Evolutionary conservation across 805 yeast genomes (phyloP), one percentile per base, ranked within the genome.

Genomic region (Yamadazyma insecticola): DNA sequence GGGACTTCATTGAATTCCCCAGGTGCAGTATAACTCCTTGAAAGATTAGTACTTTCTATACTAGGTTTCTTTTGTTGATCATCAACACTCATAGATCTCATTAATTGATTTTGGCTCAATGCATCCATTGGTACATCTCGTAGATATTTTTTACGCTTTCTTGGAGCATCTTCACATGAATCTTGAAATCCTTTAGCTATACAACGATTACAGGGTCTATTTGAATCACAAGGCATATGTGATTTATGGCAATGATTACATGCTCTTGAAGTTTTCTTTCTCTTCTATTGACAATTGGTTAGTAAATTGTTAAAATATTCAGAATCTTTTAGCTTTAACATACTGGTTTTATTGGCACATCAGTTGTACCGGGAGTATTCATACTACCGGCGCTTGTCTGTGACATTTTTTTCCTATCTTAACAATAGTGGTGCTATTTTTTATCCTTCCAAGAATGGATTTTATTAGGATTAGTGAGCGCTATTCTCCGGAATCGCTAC

Each of bases 191-290:
- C 90, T 47, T 87, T 68, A 17, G 66, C 67, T 3, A 81, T 53
- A 55, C 98, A 90, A 29, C 96, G 57, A 33, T 71, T 70, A 48
- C 98, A 90, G 0, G 95, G 95, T 22, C 95, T 74, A 51, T 62
- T 72, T 35, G 78, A 74, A 45, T 89, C 96, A 55, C 98, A 90
- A 0, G 97, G 85, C 68, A 89, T 76, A 54, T 90, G 98, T 2
- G 95, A 84, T 46, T 78, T 75, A 38, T 89, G 88, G 51, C 98
- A 90, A 57, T 89, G 92, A 24, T 76, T 74, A 46, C 98, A 90
- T 4, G 98, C 97, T 35, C 95, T 67, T 6, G 79, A 67, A 0
- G 92, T 89, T 51, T 89, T 89, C 47, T 72, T 72, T 24, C 70
- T 46, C 40, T 53, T 60, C n/a, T n/a, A n/a, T n/a, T n/a, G n/a